Conservation (phyloP, 176 grass and related monocot genomes). For the Triticum urartu region DNA sequence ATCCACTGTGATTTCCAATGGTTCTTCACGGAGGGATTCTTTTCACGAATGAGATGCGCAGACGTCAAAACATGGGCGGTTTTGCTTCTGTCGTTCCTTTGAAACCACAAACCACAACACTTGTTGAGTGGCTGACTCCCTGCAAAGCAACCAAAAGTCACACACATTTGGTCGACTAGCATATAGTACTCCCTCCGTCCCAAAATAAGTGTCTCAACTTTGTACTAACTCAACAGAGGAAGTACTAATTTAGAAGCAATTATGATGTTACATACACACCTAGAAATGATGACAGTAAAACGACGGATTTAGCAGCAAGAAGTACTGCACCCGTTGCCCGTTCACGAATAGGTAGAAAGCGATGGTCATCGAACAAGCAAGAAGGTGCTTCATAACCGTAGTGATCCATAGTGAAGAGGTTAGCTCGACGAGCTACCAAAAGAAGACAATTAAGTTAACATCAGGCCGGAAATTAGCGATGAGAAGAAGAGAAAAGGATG, state of each 20-base stretch:
- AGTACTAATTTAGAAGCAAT: not conserved
- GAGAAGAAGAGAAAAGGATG: no score
- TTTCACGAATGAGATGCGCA: not conserved
- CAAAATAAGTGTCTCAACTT: no score
- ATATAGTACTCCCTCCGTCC: no score
- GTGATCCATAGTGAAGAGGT: no score
- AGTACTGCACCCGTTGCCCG: not conserved
- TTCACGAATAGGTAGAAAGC: not conserved
- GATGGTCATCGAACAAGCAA: not conserved
- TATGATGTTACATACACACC: not conserved
- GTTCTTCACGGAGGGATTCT: not conserved
- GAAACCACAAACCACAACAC: not conserved
- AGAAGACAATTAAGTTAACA: no score
- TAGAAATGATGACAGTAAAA: not conserved
- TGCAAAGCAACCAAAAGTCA: not conserved
- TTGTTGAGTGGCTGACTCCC: not conserved
- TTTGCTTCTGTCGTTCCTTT: not conserved
- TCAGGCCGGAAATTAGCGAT: no score
- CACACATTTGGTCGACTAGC: not conserved
- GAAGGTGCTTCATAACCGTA: not conserved
- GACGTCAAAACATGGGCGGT: not conserved
- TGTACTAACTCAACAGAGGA: no score
- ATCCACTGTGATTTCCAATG: not conserved
- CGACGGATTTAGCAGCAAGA: not conserved
- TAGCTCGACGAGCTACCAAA: no score